These are phyloP conservation scores for Conringia planisiliqua DNA, from an alignment of 345 rosid species.

Conservation along the genomic window DNA sequence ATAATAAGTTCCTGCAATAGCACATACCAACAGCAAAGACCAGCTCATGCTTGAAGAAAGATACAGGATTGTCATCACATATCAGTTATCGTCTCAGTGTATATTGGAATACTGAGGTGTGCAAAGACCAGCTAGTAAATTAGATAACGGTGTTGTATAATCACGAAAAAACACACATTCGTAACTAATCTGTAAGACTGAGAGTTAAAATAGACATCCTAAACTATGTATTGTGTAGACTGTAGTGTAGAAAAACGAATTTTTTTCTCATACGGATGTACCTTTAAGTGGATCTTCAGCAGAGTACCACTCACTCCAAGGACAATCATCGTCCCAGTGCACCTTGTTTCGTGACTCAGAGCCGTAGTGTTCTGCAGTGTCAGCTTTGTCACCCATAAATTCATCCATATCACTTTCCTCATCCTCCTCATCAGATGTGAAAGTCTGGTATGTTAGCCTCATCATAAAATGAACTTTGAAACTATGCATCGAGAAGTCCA, in stretches of 20 bases:
- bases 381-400: conserved; percentile 48
- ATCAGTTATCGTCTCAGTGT: background rate
- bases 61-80: conserved; percentile 1
- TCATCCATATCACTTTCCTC: conserved; percentile 47
- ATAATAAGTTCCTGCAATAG: background rate
- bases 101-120: conserved; percentile 4
- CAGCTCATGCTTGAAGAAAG: background rate
- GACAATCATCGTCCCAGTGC: conserved; percentile 97
- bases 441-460: conserved; percentile 84
- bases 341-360: conserved; percentile 48
- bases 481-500: conserved; percentile 66
- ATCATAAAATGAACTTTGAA: conserved; percentile 71
- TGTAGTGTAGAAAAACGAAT: background rate
- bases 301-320: conserved; percentile 99
- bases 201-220: background rate
- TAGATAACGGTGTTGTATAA: conserved; percentile 1
- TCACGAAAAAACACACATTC: background rate
- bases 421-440: conserved; percentile 68
- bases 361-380: conserved; percentile 40
- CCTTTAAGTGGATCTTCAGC: conserved; percentile 93
- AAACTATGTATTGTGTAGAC: background rate
- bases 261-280: conserved; percentile 20
- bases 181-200: background rate
- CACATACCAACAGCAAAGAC: conserved; percentile 25
- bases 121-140: conserved; percentile 3